Conservation (phyloP, 768 basidiomycete genomes). For the Suillus weaverae region DNA sequence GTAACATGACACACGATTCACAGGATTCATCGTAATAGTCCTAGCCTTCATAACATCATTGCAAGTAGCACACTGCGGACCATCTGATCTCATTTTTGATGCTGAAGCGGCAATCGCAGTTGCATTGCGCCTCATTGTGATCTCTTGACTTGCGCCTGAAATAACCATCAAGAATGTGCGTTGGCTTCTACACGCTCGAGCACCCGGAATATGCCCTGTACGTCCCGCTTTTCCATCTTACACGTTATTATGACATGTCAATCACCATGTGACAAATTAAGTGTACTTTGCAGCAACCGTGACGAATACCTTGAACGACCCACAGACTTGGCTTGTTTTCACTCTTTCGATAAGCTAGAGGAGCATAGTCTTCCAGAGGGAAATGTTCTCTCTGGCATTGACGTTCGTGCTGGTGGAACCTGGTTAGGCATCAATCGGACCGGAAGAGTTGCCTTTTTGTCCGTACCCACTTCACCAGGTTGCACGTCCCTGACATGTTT, state of each 20-base stretch:
- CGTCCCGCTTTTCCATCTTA: conserved; percentile 16
- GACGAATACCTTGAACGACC: conserved; percentile 74
- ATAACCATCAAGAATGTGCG: conserved; percentile 56
- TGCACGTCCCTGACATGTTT: conserved; percentile 8
- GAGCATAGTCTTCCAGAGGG: conserved; percentile 21
- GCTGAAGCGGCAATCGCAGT: not conserved
- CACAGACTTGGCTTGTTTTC: conserved; percentile 64
- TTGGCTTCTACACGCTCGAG: conserved; percentile 75
- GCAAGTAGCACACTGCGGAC: not conserved
- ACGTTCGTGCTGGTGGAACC: conserved; percentile 71
- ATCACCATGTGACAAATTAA: conserved; percentile 46
- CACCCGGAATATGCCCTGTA: conserved; percentile 80
- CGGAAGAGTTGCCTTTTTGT: conserved; percentile 75
- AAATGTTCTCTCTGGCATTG: conserved; percentile 70
- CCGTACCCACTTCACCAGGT: conserved; percentile 31
- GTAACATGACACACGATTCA: not conserved
- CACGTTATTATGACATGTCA: conserved; percentile 4
- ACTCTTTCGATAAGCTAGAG: conserved; percentile 51
- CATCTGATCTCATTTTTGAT: not conserved
- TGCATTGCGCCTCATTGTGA: not conserved
- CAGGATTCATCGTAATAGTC: not conserved
- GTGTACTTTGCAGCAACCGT: conserved; percentile 62
- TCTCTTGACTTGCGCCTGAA: not conserved
- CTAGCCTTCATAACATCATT: not conserved
- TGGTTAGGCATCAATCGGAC: conserved; percentile 74